Conservation (phyloP, 305 asterid species). For the Fraxinus nigra region DNA sequence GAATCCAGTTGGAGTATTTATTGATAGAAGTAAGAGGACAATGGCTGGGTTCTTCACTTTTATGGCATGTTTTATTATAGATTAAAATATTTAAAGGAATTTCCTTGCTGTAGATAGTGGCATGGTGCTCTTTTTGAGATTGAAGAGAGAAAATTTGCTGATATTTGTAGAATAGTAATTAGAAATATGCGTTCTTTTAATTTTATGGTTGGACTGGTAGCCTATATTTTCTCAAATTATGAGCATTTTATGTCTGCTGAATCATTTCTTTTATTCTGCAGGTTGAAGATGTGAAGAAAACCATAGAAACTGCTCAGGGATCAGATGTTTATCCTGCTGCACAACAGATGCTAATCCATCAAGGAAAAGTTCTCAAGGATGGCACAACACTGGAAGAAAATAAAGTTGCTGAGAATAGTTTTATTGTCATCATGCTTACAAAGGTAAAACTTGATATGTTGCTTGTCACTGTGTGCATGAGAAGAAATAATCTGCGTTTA, state of each 20-base stretch:
- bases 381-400: slow-evolving; percentile 71
- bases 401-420: slow-evolving; percentile 70
- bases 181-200: neutral
- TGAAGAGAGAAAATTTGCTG: neutral
- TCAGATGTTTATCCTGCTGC: slow-evolving; percentile 74
- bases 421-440: slow-evolving; percentile 63
- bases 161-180: neutral
- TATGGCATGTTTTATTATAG: neutral
- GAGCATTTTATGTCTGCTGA: neutral
- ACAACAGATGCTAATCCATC: slow-evolving; percentile 75
- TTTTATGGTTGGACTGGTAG: neutral
- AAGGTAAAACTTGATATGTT: slow-evolving; percentile 46
- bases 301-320: slow-evolving; percentile 65
- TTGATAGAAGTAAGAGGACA: neutral
- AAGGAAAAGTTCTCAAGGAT: slow-evolving; percentile 85
- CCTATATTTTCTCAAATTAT: neutral
- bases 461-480: neutral
- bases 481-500: slow-evolving; percentile 4
- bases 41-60: neutral
- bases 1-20: neutral
- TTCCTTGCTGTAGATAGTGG: neutral
- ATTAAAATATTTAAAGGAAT: neutral
- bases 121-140: neutral
- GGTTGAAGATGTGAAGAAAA: slow-evolving; percentile 76
- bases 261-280: slow-evolving; percentile 22